Evolutionary conservation across 208 protist genomes (phyloP), one percentile per base, ranked within the genome.

Genomic region (Blastocrithidia nonstop): DNA sequence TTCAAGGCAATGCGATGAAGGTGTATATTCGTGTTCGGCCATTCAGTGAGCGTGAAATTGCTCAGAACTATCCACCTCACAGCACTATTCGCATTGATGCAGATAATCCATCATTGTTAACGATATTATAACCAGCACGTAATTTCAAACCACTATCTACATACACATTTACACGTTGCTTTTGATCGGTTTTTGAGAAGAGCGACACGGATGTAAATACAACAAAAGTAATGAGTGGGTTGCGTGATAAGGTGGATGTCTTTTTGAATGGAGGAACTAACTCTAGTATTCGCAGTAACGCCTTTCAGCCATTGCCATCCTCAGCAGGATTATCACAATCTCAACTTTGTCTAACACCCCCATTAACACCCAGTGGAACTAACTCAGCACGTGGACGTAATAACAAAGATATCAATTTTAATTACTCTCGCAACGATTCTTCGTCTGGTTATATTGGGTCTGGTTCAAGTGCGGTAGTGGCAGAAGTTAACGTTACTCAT

Each of bases 11-110:
- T 40, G 73, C 77, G 7, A 84, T 88, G 77, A 75, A 79, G 57
- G 82, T 91, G 27, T 91, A 81, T 57, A 52, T 91, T 5, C 82
- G 82, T 39, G 82, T 91, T 3, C 62, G 82, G 13, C 82, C 82
- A 28, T 91, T 83, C 55, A 87, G 60, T 54, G 59, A 88, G 61
- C 77, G 82, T 1, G 82, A 91, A 50, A 64, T 78, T 5, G 49
- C 61, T 7, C 47, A 72, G 22, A 46, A 50, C 21, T 31, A 45
- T 26, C 47, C 57, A 8, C 21, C 45, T 17, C 73, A 82, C 44
- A 80, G 71, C 51, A 85, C 75, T 13, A 53, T 89, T 6, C 66
- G 61, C 45, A 78, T 89, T 52, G 72, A 85, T 50, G 36, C 57
- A 1, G 59, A 83, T n/a, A 83, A 89, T 45, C 72, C 74, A 1